Percentiles rank a stretch among this genome's conserved stretches.
Evolutionary conservation across 495 filamentous ascomycete species (phyloP).

Genomic region (Evernia prunastri): DNA sequence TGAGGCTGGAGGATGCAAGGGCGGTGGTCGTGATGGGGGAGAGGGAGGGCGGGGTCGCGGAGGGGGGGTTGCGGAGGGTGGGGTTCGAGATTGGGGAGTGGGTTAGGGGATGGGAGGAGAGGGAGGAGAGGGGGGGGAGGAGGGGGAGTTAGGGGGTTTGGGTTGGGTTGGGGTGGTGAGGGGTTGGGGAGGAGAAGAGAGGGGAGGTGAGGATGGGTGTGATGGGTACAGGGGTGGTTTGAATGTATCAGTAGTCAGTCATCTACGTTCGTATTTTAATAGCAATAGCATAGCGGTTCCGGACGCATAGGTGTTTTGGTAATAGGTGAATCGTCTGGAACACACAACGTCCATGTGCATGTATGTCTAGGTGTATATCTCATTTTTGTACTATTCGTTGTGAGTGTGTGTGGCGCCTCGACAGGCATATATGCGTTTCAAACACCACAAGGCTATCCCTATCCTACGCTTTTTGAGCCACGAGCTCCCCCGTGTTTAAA

Average conservation of each 20-base stretch:
- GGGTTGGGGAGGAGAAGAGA: not conserved
- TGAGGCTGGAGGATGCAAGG: slow-evolving; percentile 45
- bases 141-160: slow-evolving; percentile 16
- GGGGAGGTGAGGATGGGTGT: not conserved
- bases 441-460: not conserved
- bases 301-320: not conserved
- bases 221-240: no score
- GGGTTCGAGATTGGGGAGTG: slow-evolving; percentile 29
- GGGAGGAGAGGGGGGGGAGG: slow-evolving; percentile 20
- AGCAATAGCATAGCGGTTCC: not conserved
- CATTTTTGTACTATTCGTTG: not conserved
- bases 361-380: not conserved
- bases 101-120: slow-evolving; percentile 24
- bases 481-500: not conserved
- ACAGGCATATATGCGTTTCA: not conserved
- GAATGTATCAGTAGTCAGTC: no score
- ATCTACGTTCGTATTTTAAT: not conserved
- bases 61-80: slow-evolving; percentile 25
- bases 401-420: not conserved
- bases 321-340: not conserved
- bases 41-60: slow-evolving; percentile 19
- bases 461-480: not conserved
- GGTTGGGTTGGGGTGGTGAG: not conserved
- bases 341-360: not conserved
- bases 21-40: slow-evolving; percentile 50